These are phyloP conservation scores for Sporothrix pallida DNA, from an alignment of 2,329 filamentous ascomycete species.

Conservation along the genomic window DNA sequence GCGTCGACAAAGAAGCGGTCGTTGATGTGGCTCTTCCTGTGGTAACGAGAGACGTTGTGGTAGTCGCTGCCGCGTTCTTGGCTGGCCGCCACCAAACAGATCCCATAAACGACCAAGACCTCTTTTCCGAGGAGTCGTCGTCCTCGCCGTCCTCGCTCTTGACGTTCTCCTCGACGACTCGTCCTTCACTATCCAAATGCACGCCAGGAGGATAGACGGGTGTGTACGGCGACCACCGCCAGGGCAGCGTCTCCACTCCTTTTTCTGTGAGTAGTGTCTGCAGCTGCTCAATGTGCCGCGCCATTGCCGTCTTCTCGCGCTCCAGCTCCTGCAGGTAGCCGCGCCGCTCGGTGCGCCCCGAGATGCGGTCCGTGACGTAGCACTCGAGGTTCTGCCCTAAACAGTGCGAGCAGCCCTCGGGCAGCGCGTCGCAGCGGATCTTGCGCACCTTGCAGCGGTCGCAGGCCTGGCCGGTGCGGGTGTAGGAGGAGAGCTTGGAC, in stretches of 20 bases:
- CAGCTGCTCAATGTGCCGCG: conserved; percentile 69
- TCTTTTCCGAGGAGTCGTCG: not conserved
- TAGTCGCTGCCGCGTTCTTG: not conserved
- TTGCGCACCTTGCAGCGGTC: conserved; percentile 90
- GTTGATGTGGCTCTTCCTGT: not conserved
- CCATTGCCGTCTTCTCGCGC: conserved; percentile 70
- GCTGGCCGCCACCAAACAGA: conserved; percentile 44
- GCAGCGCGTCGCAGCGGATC: conserved; percentile 82
- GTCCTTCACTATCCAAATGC: conserved; percentile 41
- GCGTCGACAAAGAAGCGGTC: not conserved
- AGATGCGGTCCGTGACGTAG: conserved; percentile 85
- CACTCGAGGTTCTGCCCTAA: conserved; percentile 76
- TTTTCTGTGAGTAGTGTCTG: conserved; percentile 67
- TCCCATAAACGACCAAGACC: conserved; percentile 47
- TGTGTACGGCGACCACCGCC: conserved; percentile 47
- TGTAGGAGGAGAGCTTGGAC: conserved; percentile 60
- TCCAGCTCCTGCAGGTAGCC: conserved; percentile 81
- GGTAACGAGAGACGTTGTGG: not conserved
- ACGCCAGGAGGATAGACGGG: conserved; percentile 42
- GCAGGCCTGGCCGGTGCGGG: conserved; percentile 80
- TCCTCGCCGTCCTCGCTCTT: conserved; percentile 7
- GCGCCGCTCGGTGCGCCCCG: conserved; percentile 76
- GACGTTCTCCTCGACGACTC: conserved; percentile 33
- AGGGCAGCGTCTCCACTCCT: conserved; percentile 56
- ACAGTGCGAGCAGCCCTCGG: conserved; percentile 83